Percentiles rank a stretch among this genome's conserved stretches.
Evolutionary conservation across 73 alveolate species (phyloP).

Genomic region (Paramecium primaurelia): DNA sequence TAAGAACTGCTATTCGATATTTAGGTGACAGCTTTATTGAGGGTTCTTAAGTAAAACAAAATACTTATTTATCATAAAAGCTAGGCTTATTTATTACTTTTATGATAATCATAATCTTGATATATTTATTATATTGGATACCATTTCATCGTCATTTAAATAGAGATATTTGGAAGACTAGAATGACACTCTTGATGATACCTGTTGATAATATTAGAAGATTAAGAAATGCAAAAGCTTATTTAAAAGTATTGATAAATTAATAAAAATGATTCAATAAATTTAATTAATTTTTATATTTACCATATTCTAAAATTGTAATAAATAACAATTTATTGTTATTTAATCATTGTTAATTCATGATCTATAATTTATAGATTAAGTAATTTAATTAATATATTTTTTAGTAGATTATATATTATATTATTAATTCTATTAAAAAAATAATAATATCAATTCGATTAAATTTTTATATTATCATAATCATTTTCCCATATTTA

Average conservation of each 20-base stretch:
- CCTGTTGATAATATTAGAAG: slow-evolving; percentile 34
- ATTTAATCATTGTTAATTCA: no score
- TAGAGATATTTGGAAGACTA: slow-evolving; percentile 37
- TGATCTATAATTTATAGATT: no score
- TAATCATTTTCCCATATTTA: background rate
- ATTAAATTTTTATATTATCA: background rate
- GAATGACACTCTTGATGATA: slow-evolving; percentile 36
- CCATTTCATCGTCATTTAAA: slow-evolving; percentile 22
- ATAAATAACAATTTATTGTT: no score
- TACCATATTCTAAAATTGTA: background rate
- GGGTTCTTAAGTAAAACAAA: background rate
- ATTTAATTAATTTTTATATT: background rate
- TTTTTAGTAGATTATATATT: no score
- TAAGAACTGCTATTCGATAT: slow-evolving; percentile 34
- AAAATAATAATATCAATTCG: background rate
- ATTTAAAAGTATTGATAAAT: background rate
- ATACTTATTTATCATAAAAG: background rate
- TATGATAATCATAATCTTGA: background rate
- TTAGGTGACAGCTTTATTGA: background rate
- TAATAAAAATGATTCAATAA: background rate
- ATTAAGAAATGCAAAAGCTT: slow-evolving; percentile 39
- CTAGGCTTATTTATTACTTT: background rate
- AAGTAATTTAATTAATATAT: no score
- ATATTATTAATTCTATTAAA: background rate
- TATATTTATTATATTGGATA: slow-evolving; percentile 25